Evolutionary conservation across 371 early-diverging fungal genomes (phyloP), one percentile per base, ranked within the genome.

Genomic region (Entomophthora muscae): DNA sequence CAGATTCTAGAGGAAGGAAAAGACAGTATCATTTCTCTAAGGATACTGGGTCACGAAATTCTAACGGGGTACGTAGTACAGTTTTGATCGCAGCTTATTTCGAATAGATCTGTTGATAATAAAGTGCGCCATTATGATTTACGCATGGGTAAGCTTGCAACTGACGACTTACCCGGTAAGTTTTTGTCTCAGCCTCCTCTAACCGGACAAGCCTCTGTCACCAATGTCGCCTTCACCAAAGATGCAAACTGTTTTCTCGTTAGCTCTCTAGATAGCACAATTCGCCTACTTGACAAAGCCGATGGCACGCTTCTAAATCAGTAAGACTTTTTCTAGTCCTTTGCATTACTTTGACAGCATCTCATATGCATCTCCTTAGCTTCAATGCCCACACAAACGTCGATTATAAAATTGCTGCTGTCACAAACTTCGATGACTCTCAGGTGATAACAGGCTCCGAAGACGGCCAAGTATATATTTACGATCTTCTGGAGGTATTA

Each of bases 361-460:
- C 5, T 42, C 17, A 17, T 5, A 42, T 10, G 10, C 17, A 42
- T 10, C 42, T 42, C 42, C 42, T 42, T 42, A 55, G 56, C 26
- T 55, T 55, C 56, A 55, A 26, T 26, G 28, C 22, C 22, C 56
- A 55, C 28, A 55, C 17, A 12, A 55, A 55, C n/a, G 13, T 12
- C 7, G 28, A 27, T 55, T 55, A 55, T 55, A 55, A 24, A 27
- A 26, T 55, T 12, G 56, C 24, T 24, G 56, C 56, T 7, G 26
- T n/a, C 22, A 24, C 24, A 3, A 55, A 27, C 56, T 55, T 24
- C 63, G 80, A 78, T 42, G 91, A 90, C 66, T 80, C 85, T 0
- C 69, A 81, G 66, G 88, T 90, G 1, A 75, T 91, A 42, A 86
- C 89, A 59, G 96, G 96, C 2, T 89, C 90, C 26, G 95, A 95